Evolutionary conservation across 2,329 filamentous ascomycete species (phyloP), one percentile per base, ranked within the genome.

Genomic region (Alternaria metachromatica): DNA sequence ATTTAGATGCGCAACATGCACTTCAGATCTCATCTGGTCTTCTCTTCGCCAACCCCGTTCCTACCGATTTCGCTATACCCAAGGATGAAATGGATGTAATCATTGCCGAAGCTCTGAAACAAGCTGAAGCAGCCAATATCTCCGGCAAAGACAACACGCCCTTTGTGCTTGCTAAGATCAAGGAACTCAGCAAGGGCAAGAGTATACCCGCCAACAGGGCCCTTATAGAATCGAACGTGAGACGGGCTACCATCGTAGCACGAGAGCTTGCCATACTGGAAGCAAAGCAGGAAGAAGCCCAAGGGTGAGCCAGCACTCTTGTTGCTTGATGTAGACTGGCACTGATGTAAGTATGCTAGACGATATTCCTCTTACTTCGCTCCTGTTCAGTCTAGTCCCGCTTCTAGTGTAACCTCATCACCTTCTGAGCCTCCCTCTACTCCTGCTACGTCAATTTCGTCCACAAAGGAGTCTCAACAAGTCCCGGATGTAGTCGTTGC

Each of bases 11-110:
- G 0, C 93, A 97, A 81, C 87, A 90, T 72, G 84, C 82, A 55
- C 84, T 97, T 13, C 87, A 87, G 6, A 87, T 97, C 30, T 87
- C 90, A 64, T 93, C 92, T 2, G 96, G 95, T 9, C 82, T 97
- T 58, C 84, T 94, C 61, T 94, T 99, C 75, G 94, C 94, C 60
- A 98, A 97, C 76, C 95, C 94, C 0, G 92, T 97, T 37, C 92
- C 94, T 0, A 82, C 87, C 57, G 84, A 92, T 62, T 83, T 86
- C 71, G 90, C 88, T 15, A 90, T 97, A 53, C 87, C 91, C 1
- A 89, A 90, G 61, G 79, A 83, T 4, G 76, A 79, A 20, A 80
- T 83, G 69, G 73, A 81, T 43, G 33, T 75, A 1, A 71, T 82
- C 23, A 81, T 84, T 45, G 74, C 77, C 20, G 78, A 82, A 55